Base-by-base conservation (phyloP, 805 yeast genomes). In the Hanseniaspora guilliermondii region DNA sequence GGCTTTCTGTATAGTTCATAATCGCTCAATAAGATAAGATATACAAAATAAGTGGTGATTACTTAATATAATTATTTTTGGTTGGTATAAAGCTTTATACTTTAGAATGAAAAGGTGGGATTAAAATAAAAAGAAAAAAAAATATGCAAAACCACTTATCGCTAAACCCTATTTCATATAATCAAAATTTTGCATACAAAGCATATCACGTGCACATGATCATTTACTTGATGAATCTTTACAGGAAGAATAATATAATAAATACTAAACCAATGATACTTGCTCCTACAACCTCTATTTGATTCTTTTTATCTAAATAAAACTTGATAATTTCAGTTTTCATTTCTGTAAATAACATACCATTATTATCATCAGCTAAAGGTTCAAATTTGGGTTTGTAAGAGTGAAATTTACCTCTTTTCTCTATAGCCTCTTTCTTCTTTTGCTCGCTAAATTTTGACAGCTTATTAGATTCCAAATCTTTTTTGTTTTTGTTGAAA, bases 381-480 rank as follows among this genome's bases (percentile, higher is more conserved):
- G 33, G 33, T 9, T 30, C 30, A 57, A 56, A 63, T 38, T 66
- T 62, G 17, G 74, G 68, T 47, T 68, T 59, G 53, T 65, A 62
- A 48, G 64, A 60, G 45, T 68, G 67, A 57, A 64, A 69, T 21
- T 36, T 36, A 19, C 30, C 27, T 30, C 55, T 52, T 14, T 27
- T 42, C 14, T 36, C 32, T 12, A 33, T 37, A 17, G 57, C 49
- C 41, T 64, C 66, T 38, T 57, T 63, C 24, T 63, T 65, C 11
- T 61, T 56, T 60, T 81, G 79, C 56, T 44, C 36, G 8, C 25
- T 21, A 9, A 30, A 32, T 25, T 32, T 44, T 16, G 47, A 30
- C 11, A 44, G 24, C 17, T 82, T 68, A 59, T 83, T 87, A 37
- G 72, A 66, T 55, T 82, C 87, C 4, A 66, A 56, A 42, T 64